A percentile compares a stretch with the other conserved stretches of the same genome.
Conservation (phyloP, 2,329 filamentous ascomycete species). For the Hypoxylon sp. region DNA sequence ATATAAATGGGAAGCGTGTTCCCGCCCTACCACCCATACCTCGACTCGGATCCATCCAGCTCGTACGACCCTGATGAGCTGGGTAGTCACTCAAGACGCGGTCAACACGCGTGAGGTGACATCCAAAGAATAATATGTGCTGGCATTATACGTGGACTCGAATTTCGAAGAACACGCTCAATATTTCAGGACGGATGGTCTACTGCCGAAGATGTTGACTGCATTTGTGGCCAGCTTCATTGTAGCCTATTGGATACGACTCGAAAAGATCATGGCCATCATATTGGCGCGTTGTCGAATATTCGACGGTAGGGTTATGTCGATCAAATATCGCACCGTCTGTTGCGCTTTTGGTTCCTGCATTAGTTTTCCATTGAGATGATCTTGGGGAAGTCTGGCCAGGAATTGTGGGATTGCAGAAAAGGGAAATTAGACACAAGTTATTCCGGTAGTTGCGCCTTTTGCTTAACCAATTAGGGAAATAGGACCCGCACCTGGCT, state of each 20-base stretch:
- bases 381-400: constrained; percentile 16
- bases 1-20: constrained; percentile 17
- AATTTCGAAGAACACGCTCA: constrained; percentile 29
- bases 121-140: constrained; percentile 6
- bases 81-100: constrained; percentile 23
- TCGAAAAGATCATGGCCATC: constrained; percentile 1
- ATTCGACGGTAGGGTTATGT: constrained; percentile 5
- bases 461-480: constrained; percentile 21
- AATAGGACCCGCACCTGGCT: constrained; percentile 33
- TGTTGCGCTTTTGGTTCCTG: constrained; percentile 30
- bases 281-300: constrained; percentile 4
- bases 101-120: constrained; percentile 23
- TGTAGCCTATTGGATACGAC: neutral
- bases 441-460: constrained; percentile 14
- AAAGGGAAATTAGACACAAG: constrained; percentile 15
- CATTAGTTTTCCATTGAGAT: constrained; percentile 24
- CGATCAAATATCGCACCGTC: constrained; percentile 20
- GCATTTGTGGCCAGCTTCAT: constrained; percentile 1
- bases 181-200: constrained; percentile 1
- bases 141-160: constrained; percentile 23
- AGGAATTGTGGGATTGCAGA: constrained; percentile 10
- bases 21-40: constrained; percentile 4
- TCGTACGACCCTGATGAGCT: neutral
- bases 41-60: constrained; percentile 14
- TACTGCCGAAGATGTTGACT: constrained; percentile 4